Evolutionary conservation across 2,329 filamentous ascomycete species (phyloP).

Genomic region (Penicillium sp.): DNA sequence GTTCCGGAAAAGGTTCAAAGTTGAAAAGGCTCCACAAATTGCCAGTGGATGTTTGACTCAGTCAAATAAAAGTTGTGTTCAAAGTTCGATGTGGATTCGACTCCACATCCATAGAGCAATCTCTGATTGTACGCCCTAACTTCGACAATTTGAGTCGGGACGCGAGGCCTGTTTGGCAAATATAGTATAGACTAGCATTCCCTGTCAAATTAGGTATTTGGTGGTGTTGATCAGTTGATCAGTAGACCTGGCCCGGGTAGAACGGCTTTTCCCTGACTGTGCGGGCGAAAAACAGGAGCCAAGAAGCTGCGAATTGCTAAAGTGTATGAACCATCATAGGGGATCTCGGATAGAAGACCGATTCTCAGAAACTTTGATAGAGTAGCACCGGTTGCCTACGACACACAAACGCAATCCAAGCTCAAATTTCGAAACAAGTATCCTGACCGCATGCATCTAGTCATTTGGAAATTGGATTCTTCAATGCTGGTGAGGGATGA

Average conservation of each 20-base stretch:
- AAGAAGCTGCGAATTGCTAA: slow-evolving; percentile 8
- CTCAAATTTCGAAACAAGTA: neutral
- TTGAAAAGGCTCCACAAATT: slow-evolving; percentile 10
- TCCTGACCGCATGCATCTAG: slow-evolving; percentile 3
- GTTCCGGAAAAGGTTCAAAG: slow-evolving; percentile 7
- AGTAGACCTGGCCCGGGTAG: slow-evolving; percentile 13
- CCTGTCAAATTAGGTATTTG: slow-evolving; percentile 11
- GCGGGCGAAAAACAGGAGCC: slow-evolving; percentile 7
- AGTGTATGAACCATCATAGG: slow-evolving; percentile 4
- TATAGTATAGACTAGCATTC: slow-evolving; percentile 7
- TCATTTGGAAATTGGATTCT: neutral
- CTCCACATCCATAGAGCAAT: slow-evolving; percentile 12
- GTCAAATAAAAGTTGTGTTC: slow-evolving; percentile 11
- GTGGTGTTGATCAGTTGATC: slow-evolving; percentile 20
- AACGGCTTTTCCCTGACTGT: slow-evolving; percentile 15
- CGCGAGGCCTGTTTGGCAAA: slow-evolving; percentile 7
- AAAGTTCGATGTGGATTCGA: slow-evolving; percentile 7
- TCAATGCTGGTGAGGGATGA: neutral
- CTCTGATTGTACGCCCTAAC: slow-evolving; percentile 12
- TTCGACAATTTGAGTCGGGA: slow-evolving; percentile 8
- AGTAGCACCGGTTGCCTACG: neutral
- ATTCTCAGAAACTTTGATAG: neutral
- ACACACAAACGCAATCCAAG: neutral
- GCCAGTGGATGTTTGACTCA: slow-evolving; percentile 6
- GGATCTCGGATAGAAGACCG: slow-evolving; percentile 4